Evolutionary conservation across 768 basidiomycete genomes (phyloP).

Genomic region (Austroboletus eburneus): DNA sequence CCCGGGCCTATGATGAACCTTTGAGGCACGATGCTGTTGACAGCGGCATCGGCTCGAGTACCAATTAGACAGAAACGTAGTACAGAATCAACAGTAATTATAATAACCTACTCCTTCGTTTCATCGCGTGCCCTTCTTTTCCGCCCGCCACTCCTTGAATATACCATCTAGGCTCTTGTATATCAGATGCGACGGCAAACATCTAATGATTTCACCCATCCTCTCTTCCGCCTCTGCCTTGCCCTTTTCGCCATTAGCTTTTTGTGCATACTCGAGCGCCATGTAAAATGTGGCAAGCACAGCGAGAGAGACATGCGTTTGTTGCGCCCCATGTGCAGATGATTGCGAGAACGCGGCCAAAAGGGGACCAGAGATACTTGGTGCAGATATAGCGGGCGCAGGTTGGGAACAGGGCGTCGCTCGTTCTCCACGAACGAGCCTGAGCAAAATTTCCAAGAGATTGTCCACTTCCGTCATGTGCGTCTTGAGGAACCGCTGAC

Average conservation of each 20-base stretch:
- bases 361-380: slow-evolving; percentile 64
- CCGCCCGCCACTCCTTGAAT: slow-evolving; percentile 87
- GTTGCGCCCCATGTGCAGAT: slow-evolving; percentile 79
- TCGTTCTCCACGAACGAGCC: slow-evolving; percentile 87
- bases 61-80: no score
- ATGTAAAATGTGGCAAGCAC: slow-evolving; percentile 89
- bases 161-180: slow-evolving; percentile 93
- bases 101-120: slow-evolving; percentile 7
- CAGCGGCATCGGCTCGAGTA: no score
- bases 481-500: slow-evolving; percentile 84
- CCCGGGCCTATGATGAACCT: no score
- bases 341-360: slow-evolving; percentile 66
- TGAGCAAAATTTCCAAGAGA: slow-evolving; percentile 86
- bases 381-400: slow-evolving; percentile 55
- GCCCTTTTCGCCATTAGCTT: slow-evolving; percentile 62
- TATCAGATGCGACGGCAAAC: slow-evolving; percentile 80
- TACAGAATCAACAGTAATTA: neutral
- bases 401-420: slow-evolving; percentile 66
- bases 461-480: slow-evolving; percentile 86
- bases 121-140: slow-evolving; percentile 67
- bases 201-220: slow-evolving; percentile 86
- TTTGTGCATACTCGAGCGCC: slow-evolving; percentile 75
- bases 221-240: slow-evolving; percentile 69
- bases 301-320: slow-evolving; percentile 92
- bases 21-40: no score